These are phyloP conservation scores for Auriscalpium vulgare DNA, from an alignment of 768 basidiomycete species.

Conservation along the genomic window DNA sequence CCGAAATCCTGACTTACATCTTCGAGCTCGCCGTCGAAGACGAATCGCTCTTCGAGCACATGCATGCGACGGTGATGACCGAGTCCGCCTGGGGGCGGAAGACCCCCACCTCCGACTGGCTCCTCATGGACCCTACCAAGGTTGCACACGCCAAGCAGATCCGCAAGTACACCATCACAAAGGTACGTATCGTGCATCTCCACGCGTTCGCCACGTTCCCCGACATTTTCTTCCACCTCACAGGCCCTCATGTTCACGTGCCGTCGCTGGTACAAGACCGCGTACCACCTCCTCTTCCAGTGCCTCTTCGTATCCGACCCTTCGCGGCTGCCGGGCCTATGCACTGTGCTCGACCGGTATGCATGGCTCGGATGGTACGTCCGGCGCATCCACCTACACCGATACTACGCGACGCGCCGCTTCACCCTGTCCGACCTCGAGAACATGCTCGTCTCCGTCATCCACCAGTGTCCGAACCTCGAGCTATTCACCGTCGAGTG, in stretches of 20 bases:
- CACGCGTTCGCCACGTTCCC: neutral
- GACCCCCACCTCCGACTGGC: constrained; percentile 40
- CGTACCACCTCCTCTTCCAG: constrained; percentile 59
- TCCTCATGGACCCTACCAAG: constrained; percentile 52
- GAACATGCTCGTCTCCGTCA: constrained; percentile 46
- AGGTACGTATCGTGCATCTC: constrained; percentile 33
- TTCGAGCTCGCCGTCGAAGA: constrained; percentile 68
- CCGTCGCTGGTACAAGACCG: constrained; percentile 51
- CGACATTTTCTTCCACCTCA: neutral
- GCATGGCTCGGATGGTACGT: constrained; percentile 64
- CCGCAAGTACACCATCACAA: constrained; percentile 57
- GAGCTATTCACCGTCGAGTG: constrained; percentile 66
- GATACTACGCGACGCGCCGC: constrained; percentile 35
- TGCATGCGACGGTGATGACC: constrained; percentile 53
- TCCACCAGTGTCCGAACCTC: constrained; percentile 63
- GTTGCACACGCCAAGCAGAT: constrained; percentile 49
- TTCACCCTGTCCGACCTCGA: constrained; percentile 42
- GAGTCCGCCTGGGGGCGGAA: constrained; percentile 58
- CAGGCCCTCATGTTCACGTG: constrained; percentile 68
- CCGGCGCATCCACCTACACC: constrained; percentile 59
- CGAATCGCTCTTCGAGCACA: constrained; percentile 55
- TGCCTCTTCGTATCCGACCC: constrained; percentile 63
- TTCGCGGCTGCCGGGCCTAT: constrained; percentile 42
- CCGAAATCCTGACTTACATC: constrained; percentile 63
- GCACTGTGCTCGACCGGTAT: constrained; percentile 42